These are phyloP conservation scores for Ormosia emarginata DNA, from an alignment of 306 rosid species.

Conservation along the genomic window DNA sequence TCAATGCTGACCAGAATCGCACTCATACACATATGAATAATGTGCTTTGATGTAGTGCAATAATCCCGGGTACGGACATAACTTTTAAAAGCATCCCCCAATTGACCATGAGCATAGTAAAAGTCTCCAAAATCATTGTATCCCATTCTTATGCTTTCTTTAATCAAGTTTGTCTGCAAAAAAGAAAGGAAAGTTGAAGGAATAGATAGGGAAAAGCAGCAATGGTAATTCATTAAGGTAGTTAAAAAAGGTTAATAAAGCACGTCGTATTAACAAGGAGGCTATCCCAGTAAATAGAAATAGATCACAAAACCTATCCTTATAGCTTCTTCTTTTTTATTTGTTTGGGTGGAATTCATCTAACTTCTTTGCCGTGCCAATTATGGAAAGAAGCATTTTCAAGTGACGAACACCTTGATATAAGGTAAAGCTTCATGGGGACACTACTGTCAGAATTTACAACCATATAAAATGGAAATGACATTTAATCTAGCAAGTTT, in stretches of 20 bases:
- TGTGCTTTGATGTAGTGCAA: slow-evolving; percentile 91
- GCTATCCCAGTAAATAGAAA: background rate
- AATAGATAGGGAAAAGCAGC: slow-evolving; percentile 1
- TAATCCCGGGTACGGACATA: slow-evolving; percentile 97
- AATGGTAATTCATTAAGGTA: background rate
- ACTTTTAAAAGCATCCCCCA: slow-evolving; percentile 89
- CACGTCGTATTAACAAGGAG: background rate
- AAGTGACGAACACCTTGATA: background rate
- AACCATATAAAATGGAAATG: background rate
- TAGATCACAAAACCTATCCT: background rate
- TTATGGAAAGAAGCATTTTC: background rate
- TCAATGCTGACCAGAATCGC: slow-evolving; percentile 96
- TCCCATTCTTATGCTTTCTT: slow-evolving; percentile 99
- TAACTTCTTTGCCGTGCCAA: slow-evolving; percentile 5
- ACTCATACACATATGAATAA: slow-evolving; percentile 93
- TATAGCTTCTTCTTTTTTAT: background rate
- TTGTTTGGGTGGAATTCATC: slow-evolving; percentile 1
- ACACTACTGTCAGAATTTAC: background rate
- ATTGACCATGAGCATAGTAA: slow-evolving; percentile 80
- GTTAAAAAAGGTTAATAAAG: background rate
- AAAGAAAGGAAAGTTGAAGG: slow-evolving; percentile 15
- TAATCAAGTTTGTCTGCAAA: slow-evolving; percentile 92
- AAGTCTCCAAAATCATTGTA: slow-evolving; percentile 98
- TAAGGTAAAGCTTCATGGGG: background rate
- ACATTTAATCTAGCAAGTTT: background rate